Evolutionary conservation across 257 asterid genomes (phyloP), one percentile per base, ranked within the genome.

Genomic region (Knoxia roxburghii): DNA sequence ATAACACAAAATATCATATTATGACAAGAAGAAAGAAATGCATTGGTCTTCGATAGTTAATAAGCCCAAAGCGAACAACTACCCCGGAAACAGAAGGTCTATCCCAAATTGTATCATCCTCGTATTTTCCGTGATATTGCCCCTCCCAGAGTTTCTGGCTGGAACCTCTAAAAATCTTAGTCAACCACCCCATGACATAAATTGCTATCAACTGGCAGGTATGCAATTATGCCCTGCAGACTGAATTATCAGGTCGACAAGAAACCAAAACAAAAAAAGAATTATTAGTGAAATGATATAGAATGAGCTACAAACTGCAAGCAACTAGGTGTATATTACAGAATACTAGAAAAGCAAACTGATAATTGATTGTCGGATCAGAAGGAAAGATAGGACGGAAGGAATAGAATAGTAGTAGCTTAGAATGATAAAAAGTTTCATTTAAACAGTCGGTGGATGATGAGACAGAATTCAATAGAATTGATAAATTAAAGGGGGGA

Each of bases 101-200:
- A 65, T 90, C 95, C 89, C 89, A 80, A 51, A 72, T 70, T 20
- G 83, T 68, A 60, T 81, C 85, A 29, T 90, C 89, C 71, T 87
- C 91, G 39, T 81, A 78, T 68, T 78, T 86, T 68, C 96, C 95
- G 72, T 84, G 89, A 73, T 83, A 75, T 72, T 88, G 96, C 71
- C 96, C 99, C 79, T 77, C 77, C 2, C 78, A 81, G 69, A 81
- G 72, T 75, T 77, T 83, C 72, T 91, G 87, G 73, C 82, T 84
- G 61, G 91, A 76, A 71, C 97, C 97, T 67, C 73, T 83, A 54
- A 89, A 86, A 73, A 93, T 85, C 90, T 87, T 93, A 73, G 95
- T 80, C 54, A 91, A 75, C 96, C 97, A 93, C 70, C 89, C 90
- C 91, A 90, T 91, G 61, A 76, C 37, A 56, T 37, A 37, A 37